phyloP scores from a whole-genome alignment of 495 filamentous ascomycete species.

The Cryomyces minteri region DNA sequence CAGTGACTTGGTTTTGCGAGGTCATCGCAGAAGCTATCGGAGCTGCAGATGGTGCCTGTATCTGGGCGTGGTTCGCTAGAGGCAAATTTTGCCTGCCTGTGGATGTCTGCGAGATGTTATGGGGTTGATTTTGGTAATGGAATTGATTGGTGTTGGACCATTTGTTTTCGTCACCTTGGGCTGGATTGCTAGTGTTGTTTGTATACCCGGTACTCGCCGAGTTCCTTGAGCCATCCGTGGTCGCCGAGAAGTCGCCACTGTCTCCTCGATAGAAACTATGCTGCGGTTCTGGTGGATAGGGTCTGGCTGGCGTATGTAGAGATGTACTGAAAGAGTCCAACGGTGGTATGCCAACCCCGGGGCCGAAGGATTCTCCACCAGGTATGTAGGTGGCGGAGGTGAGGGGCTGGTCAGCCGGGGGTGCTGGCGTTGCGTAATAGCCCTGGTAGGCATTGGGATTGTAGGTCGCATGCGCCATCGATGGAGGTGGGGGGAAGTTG shows the following conservation, averaged over 20 bases:
- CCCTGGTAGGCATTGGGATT: slow-evolving; percentile 39
- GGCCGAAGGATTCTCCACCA: slow-evolving; percentile 61
- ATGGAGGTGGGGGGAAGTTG: too few relatives aligned
- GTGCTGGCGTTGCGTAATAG: slow-evolving; percentile 32
- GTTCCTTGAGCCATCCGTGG: slow-evolving; percentile 3
- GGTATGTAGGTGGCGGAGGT: slow-evolving; percentile 82
- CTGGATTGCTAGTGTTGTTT: background rate
- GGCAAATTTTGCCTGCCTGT: slow-evolving; percentile 7
- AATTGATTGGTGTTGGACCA: too few relatives aligned
- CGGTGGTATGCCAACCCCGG: slow-evolving; percentile 72
- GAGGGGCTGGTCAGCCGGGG: slow-evolving; percentile 36
- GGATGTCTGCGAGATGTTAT: slow-evolving; percentile 6
- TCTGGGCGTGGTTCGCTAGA: slow-evolving; percentile 1
- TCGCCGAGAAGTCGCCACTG: slow-evolving; percentile 16
- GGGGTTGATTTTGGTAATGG: slow-evolving; percentile 1
- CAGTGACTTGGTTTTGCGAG: slow-evolving; percentile 11
- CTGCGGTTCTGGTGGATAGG: too few relatives aligned
- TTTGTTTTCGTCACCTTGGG: background rate
- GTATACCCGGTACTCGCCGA: background rate
- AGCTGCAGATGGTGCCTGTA: slow-evolving; percentile 17
- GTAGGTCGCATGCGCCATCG: slow-evolving; percentile 33
- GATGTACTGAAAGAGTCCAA: slow-evolving; percentile 17
- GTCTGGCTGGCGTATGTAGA: too few relatives aligned
- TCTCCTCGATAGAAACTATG: slow-evolving; percentile 16
- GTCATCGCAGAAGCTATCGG: slow-evolving; percentile 11